These are phyloP conservation scores for Pontederia crassipes DNA, from an alignment of 176 grass and related monocot genomes.

Conservation along the genomic window DNA sequence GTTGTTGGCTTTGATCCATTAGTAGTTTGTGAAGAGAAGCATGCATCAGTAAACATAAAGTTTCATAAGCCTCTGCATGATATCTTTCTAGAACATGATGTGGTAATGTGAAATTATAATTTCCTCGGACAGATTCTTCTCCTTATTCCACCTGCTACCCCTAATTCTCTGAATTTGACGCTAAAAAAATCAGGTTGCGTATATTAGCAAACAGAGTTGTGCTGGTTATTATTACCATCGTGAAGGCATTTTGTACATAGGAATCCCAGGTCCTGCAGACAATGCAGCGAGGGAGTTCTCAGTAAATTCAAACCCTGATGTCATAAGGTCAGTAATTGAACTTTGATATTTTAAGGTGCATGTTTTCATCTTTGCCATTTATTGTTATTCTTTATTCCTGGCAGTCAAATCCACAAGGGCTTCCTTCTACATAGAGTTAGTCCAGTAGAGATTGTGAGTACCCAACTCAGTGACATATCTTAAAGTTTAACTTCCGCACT, in stretches of 20 bases:
- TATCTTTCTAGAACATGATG: constrained; percentile 29
- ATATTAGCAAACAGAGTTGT: constrained; percentile 32
- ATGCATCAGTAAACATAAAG: constrained; percentile 23
- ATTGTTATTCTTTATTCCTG: neutral
- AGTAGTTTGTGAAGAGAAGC: constrained; percentile 25
- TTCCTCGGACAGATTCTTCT: neutral
- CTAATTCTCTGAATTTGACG: neutral
- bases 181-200: constrained; percentile 19
- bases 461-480: neutral
- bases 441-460: constrained; percentile 36
- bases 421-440: constrained; percentile 36
- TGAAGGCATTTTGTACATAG: constrained; percentile 23
- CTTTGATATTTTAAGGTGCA: neutral
- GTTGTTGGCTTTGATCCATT: constrained; percentile 37
- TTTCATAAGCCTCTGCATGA: constrained; percentile 21
- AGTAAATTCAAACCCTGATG: constrained; percentile 6
- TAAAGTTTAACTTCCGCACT: neutral
- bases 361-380: neutral
- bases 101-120: constrained; percentile 20
- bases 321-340: neutral
- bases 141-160: neutral
- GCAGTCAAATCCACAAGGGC: constrained; percentile 23
- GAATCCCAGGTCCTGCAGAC: constrained; percentile 23
- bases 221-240: constrained; percentile 20
- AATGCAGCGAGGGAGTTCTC: constrained; percentile 4